phyloP scores from a whole-genome alignment of 2,329 filamentous ascomycete genomes.

The Trichoderma lentiforme region DNA sequence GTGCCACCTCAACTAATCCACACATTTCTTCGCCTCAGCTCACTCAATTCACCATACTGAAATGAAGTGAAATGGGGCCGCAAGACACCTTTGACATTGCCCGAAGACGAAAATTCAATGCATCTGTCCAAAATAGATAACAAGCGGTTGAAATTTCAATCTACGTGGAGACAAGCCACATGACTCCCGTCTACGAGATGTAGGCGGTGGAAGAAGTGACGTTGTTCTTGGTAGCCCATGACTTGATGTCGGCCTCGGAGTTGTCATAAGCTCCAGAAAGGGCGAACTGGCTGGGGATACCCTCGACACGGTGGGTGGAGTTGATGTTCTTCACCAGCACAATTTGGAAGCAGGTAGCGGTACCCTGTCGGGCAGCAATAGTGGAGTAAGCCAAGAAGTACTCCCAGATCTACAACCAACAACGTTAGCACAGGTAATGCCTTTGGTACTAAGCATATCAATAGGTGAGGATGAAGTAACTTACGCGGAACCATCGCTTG shows the following conservation, averaged over 20 bases:
- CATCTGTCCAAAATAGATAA: slow-evolving; percentile 6
- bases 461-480: slow-evolving; percentile 29
- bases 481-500: slow-evolving; percentile 88
- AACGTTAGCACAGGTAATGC: neutral
- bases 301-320: slow-evolving; percentile 79
- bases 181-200: slow-evolving; percentile 21
- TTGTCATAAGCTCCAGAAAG: slow-evolving; percentile 59
- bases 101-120: neutral
- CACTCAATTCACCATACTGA: neutral
- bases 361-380: slow-evolving; percentile 81
- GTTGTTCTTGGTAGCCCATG: slow-evolving; percentile 38
- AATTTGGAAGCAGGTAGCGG: slow-evolving; percentile 86
- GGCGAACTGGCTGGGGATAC: slow-evolving; percentile 66
- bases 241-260: slow-evolving; percentile 33
- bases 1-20: neutral
- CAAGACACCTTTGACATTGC: neutral
- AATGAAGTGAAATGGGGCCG: neutral
- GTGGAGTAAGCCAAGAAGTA: slow-evolving; percentile 85
- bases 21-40: neutral
- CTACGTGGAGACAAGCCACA: neutral
- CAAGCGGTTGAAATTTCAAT: neutral
- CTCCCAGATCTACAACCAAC: slow-evolving; percentile 72
- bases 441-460: too few relatives aligned
- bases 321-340: slow-evolving; percentile 90
- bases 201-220: slow-evolving; percentile 33